Evolutionary conservation across 2,329 filamentous ascomycete species (phyloP).

Genomic region (Cercospora zeae-maydis): DNA sequence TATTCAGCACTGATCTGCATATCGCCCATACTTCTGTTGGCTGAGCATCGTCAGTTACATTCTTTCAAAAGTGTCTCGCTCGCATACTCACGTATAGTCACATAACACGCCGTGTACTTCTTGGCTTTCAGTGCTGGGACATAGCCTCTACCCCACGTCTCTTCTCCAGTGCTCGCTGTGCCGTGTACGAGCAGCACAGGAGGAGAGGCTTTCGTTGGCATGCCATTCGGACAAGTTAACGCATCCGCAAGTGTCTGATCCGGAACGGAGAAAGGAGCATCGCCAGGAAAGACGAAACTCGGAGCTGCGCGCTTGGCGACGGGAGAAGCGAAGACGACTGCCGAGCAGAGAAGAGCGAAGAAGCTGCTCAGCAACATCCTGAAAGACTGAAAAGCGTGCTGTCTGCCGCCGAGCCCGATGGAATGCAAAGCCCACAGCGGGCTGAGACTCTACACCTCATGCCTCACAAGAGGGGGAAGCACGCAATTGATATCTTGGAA

Average conservation of each 20-base stretch:
- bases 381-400: neutral
- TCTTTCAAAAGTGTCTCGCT: neutral
- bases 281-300: conserved; percentile 27
- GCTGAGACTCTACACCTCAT: neutral
- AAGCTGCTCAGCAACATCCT: conserved; percentile 18
- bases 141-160: conserved; percentile 31
- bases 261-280: conserved; percentile 31
- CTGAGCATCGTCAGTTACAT: conserved; percentile 9
- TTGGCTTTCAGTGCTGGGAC: conserved; percentile 30
- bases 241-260: conserved; percentile 25
- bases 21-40: conserved; percentile 32
- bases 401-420: neutral
- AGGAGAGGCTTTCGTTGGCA: conserved; percentile 24
- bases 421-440: neutral
- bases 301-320: conserved; percentile 21
- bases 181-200: conserved; percentile 35
- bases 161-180: conserved; percentile 30
- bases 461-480: neutral
- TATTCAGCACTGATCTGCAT: conserved; percentile 36
- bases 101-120: conserved; percentile 34
- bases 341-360: conserved; percentile 13
- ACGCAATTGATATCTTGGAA: neutral
- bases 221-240: conserved; percentile 33
- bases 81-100: conserved; percentile 29
- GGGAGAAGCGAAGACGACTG: conserved; percentile 17